Evolutionary conservation across 2,329 filamentous ascomycete genomes (phyloP).

Genomic region (Diaporthe sp.): DNA sequence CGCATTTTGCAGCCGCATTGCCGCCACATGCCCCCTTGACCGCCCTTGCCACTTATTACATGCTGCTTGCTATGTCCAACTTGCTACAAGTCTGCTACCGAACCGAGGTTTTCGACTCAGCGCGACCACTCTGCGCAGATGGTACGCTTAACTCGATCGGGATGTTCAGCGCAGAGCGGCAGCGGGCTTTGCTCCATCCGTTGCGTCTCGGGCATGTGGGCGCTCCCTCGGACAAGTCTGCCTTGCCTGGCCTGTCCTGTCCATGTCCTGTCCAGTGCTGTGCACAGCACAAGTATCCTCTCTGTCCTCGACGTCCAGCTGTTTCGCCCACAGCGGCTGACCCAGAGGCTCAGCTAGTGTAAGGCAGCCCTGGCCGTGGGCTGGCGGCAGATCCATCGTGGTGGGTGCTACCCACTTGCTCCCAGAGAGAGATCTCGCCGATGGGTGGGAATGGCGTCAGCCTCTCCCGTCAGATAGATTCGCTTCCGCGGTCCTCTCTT

Average conservation of each 20-base stretch:
- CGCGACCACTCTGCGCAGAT: not conserved
- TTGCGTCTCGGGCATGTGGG: constrained; percentile 13
- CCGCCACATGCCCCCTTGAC: constrained; percentile 14
- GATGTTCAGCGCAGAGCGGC: constrained; percentile 1
- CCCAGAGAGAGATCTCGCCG: constrained; percentile 8
- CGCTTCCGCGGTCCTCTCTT: constrained; percentile 11
- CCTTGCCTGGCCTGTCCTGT: not conserved
- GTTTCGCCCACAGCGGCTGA: not conserved
- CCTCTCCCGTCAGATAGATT: constrained; percentile 26
- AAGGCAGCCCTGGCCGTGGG: not conserved
- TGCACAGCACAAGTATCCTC: not conserved
- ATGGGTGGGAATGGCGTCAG: constrained; percentile 33
- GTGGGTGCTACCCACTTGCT: constrained; percentile 22
- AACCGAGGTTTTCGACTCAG: constrained; percentile 28
- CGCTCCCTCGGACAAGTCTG: not conserved
- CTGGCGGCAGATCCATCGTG: not conserved
- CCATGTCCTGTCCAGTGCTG: not conserved
- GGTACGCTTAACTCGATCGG: constrained; percentile 2
- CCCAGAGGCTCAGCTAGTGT: not conserved
- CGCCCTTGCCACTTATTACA: constrained; percentile 1
- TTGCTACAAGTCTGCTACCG: constrained; percentile 35
- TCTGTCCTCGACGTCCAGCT: constrained; percentile 1
- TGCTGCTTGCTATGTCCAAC: constrained; percentile 11
- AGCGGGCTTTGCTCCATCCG: not conserved
- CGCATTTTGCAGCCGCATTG: not conserved